A percentile compares a stretch with the other conserved stretches of the same genome.
Evolutionary conservation across 106 monocot species (phyloP).

Genomic region (Dioscorea dumetorum): DNA sequence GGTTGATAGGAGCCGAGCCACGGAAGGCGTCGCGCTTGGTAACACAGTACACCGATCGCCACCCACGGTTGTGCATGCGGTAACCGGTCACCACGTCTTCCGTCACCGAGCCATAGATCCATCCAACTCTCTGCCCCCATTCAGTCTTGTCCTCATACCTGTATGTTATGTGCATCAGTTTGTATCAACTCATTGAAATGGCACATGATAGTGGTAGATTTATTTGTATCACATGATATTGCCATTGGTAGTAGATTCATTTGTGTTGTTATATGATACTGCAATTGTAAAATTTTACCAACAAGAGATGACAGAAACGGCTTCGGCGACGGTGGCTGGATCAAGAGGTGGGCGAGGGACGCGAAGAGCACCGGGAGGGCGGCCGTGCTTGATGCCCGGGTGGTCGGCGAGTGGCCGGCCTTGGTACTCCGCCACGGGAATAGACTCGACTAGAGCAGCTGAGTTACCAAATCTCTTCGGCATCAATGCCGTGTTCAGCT

Average conservation of each 20-base stretch:
- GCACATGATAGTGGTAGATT: too few species aligned
- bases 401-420: constrained; percentile 83
- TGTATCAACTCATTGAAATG: too few species aligned
- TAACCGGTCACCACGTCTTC: constrained; percentile 90
- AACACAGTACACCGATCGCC: constrained; percentile 78
- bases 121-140: constrained; percentile 77
- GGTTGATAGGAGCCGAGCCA: constrained; percentile 76
- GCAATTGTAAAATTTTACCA: constrained; percentile 24
- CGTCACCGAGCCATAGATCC: constrained; percentile 90
- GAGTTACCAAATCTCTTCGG: constrained; percentile 80
- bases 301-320: constrained; percentile 86
- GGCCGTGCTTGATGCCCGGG: constrained; percentile 58
- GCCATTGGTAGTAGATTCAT: too few species aligned
- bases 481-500: constrained; percentile 18
- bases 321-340: constrained; percentile 63
- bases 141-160: constrained; percentile 94
- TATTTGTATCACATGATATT: too few species aligned
- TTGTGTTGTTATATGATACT: too few species aligned
- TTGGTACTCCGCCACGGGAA: constrained; percentile 73
- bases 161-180: not conserved
- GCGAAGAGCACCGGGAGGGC: constrained; percentile 57
- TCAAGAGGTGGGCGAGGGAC: constrained; percentile 51
- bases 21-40: constrained; percentile 85
- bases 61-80: constrained; percentile 89
- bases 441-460: constrained; percentile 45